These are phyloP conservation scores for Beverwykella pulmonaria DNA, from an alignment of 495 filamentous ascomycete species.

Conservation along the genomic window DNA sequence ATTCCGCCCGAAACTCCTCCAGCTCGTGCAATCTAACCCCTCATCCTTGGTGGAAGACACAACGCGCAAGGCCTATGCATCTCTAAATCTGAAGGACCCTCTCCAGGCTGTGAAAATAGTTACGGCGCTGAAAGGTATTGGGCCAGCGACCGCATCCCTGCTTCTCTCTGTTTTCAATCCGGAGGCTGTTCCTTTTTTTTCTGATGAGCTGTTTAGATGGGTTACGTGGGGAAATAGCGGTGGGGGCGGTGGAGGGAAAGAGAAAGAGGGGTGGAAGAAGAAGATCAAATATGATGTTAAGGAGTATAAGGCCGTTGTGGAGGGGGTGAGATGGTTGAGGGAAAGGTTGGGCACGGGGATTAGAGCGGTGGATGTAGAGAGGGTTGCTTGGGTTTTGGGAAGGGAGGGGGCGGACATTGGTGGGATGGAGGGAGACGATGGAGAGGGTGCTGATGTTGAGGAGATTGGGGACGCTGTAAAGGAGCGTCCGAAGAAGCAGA, in stretches of 20 bases:
- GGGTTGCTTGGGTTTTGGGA: slow-evolving; percentile 33
- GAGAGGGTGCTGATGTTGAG: not conserved
- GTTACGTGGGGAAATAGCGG: slow-evolving; percentile 46
- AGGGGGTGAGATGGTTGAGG: slow-evolving; percentile 50
- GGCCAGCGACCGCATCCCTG: slow-evolving; percentile 73
- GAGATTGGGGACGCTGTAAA: not conserved
- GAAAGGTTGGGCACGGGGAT: slow-evolving; percentile 36
- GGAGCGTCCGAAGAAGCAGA: slow-evolving; percentile 3
- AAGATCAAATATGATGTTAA: slow-evolving; percentile 65
- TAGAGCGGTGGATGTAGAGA: slow-evolving; percentile 27
- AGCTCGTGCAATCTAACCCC: slow-evolving; percentile 65
- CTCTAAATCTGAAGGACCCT: slow-evolving; percentile 27
- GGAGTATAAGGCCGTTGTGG: slow-evolving; percentile 62
- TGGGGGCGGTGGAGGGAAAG: too few relatives aligned
- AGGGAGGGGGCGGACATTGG: slow-evolving; percentile 24
- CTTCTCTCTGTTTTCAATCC: slow-evolving; percentile 65
- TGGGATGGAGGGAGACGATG: not conserved
- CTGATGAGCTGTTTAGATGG: slow-evolving; percentile 75
- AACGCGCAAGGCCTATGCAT: slow-evolving; percentile 50
- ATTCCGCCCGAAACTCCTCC: slow-evolving; percentile 68
- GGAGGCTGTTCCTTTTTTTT: slow-evolving; percentile 68
- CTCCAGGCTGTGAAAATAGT: slow-evolving; percentile 52
- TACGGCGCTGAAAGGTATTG: slow-evolving; percentile 64
- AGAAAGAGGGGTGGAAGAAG: slow-evolving; percentile 52
- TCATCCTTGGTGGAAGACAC: slow-evolving; percentile 48